phyloP scores from a whole-genome alignment of 257 asterid genomes.

The Catharanthus roseus region DNA sequence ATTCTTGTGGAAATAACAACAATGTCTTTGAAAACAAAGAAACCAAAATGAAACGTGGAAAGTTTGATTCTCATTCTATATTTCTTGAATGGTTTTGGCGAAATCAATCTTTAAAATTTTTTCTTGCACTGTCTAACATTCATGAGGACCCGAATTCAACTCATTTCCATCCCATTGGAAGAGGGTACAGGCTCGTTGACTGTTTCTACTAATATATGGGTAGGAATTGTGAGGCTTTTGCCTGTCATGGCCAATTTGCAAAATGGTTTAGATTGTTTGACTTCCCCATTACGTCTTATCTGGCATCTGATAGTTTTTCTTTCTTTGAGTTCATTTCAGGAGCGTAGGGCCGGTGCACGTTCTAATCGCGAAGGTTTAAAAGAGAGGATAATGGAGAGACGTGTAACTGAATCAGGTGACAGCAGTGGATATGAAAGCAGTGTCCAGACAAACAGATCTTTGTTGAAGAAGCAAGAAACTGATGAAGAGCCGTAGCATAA shows the following conservation, averaged over 20 bases:
- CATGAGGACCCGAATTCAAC: not conserved
- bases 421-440: conserved; percentile 88
- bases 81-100: not conserved
- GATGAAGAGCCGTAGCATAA: conserved; percentile 46
- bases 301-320: not conserved
- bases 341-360: conserved; percentile 49
- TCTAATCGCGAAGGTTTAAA: conserved; percentile 33
- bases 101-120: not conserved
- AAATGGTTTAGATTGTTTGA: not conserved
- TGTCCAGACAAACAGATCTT: conserved; percentile 45
- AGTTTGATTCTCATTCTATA: not conserved
- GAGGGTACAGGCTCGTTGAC: not conserved
- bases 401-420: conserved; percentile 59
- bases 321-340: conserved; percentile 35
- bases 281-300: not conserved
- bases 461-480: conserved; percentile 58
- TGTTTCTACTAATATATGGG: not conserved
- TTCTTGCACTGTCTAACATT: not conserved
- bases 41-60: not conserved
- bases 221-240: not conserved
- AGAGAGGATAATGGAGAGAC: conserved; percentile 42
- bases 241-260: not conserved
- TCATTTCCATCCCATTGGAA: not conserved
- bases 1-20: not conserved
- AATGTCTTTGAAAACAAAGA: not conserved